phyloP scores from a whole-genome alignment of 2,329 filamentous ascomycete genomes.

The Cercospora sojina region DNA sequence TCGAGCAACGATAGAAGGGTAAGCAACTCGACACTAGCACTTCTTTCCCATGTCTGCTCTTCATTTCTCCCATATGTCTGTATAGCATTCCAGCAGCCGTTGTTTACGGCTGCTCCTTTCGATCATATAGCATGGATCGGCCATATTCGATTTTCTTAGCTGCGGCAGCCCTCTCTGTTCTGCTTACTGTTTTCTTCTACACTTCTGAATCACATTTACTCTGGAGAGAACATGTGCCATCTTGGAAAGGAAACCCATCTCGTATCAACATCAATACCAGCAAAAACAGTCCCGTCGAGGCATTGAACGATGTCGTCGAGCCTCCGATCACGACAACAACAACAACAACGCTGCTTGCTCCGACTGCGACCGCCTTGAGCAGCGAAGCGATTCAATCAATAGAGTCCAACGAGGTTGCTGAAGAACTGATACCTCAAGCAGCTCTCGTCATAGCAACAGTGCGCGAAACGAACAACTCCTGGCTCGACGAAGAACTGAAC shows the following conservation, averaged over 20 bases:
- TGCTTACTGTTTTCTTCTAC: slow-evolving; percentile 7
- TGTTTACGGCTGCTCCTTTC: background rate
- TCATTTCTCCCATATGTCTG: background rate
- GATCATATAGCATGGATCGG: slow-evolving; percentile 7
- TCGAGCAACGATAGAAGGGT: background rate
- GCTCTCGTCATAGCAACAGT: slow-evolving; percentile 24
- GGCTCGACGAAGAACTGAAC: slow-evolving; percentile 24
- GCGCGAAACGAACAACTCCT: slow-evolving; percentile 18
- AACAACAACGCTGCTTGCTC: background rate
- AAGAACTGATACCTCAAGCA: background rate
- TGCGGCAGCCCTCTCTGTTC: slow-evolving; percentile 7
- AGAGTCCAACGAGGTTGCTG: background rate
- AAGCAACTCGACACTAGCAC: background rate
- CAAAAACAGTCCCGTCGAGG: background rate
- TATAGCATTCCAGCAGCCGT: background rate
- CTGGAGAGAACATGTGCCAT: background rate
- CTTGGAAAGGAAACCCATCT: background rate
- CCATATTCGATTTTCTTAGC: slow-evolving; percentile 7
- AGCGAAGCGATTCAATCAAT: background rate
- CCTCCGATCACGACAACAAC: background rate
- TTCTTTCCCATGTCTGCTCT: background rate
- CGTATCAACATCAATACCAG: background rate
- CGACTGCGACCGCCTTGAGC: background rate
- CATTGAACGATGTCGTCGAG: background rate
- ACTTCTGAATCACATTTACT: slow-evolving; percentile 3